Evolutionary conservation across 805 yeast genomes (phyloP).

Genomic region (Tetrapisispora iriomotensis): DNA sequence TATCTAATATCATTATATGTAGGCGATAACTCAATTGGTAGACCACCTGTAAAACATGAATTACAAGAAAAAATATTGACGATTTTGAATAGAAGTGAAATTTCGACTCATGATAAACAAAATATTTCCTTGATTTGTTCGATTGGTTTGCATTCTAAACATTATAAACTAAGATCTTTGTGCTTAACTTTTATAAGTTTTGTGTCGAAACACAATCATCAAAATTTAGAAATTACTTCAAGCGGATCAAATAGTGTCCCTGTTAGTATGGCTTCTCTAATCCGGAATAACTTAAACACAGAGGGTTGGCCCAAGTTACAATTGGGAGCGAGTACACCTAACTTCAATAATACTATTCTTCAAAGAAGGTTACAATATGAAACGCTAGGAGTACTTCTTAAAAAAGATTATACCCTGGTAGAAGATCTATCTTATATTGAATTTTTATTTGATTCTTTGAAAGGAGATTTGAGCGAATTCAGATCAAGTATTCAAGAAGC

Average conservation of each 20-base stretch:
- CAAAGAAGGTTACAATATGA: constrained; percentile 66
- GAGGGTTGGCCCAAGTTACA: constrained; percentile 54
- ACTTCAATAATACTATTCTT: constrained; percentile 31
- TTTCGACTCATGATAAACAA: constrained; percentile 35
- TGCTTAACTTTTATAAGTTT: constrained; percentile 59
- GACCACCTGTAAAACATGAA: constrained; percentile 44
- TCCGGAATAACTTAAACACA: constrained; percentile 41
- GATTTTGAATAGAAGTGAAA: constrained; percentile 41
- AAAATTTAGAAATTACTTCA: constrained; percentile 28
- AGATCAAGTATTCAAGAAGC: constrained; percentile 64
- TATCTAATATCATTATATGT: constrained; percentile 38
- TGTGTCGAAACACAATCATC: constrained; percentile 33
- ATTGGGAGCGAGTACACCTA: constrained; percentile 25
- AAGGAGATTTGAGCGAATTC: constrained; percentile 52
- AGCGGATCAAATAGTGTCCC: not conserved
- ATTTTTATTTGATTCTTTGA: constrained; percentile 63
- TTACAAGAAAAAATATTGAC: constrained; percentile 49
- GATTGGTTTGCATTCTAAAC: constrained; percentile 47
- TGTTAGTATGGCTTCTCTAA: constrained; percentile 38
- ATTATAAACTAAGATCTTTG: constrained; percentile 44
- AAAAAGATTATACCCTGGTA: constrained; percentile 35
- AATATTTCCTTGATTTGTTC: constrained; percentile 42
- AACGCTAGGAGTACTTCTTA: constrained; percentile 59
- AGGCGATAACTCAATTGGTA: constrained; percentile 35
- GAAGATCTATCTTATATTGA: constrained; percentile 44